phyloP scores from a whole-genome alignment of 169 alveolate genomes.

The Eimeria praecox region DNA sequence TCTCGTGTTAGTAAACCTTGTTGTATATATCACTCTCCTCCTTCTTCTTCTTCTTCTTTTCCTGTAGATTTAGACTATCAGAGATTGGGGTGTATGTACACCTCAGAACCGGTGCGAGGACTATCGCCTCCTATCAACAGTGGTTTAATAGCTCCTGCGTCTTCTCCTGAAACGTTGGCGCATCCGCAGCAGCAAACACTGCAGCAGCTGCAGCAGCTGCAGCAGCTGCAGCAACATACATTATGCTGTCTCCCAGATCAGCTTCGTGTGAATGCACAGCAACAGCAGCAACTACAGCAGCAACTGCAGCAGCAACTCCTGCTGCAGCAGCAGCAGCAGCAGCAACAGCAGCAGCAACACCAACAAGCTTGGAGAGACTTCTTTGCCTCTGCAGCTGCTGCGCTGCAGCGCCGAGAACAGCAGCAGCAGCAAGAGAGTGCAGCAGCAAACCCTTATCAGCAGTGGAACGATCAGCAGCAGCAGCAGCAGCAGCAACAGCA shows the following conservation, averaged over 20 bases:
- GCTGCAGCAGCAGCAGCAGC: too few species aligned
- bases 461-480: too few species aligned
- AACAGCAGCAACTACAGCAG: too few species aligned
- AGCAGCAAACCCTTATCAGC: too few species aligned
- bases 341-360: too few species aligned
- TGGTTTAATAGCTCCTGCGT: constrained; percentile 3
- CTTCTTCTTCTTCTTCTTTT: too few species aligned
- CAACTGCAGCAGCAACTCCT: too few species aligned
- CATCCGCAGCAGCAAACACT: neutral
- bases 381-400: constrained; percentile 6
- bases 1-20: too few species aligned
- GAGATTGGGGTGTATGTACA: neutral
- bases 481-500: too few species aligned
- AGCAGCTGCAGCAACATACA: neutral
- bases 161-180: neutral
- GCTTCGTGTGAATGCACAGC: too few species aligned
- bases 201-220: neutral
- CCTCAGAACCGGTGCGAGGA: neutral
- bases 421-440: neutral
- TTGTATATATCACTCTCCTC: too few species aligned
- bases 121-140: constrained; percentile 2
- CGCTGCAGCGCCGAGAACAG: neutral
- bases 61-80: neutral
- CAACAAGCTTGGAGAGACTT: constrained; percentile 22
- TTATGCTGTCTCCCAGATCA: too few species aligned